Base-by-base conservation (phyloP, 1,284 basidiomycete species). In the Tranzscheliella williamsii region DNA sequence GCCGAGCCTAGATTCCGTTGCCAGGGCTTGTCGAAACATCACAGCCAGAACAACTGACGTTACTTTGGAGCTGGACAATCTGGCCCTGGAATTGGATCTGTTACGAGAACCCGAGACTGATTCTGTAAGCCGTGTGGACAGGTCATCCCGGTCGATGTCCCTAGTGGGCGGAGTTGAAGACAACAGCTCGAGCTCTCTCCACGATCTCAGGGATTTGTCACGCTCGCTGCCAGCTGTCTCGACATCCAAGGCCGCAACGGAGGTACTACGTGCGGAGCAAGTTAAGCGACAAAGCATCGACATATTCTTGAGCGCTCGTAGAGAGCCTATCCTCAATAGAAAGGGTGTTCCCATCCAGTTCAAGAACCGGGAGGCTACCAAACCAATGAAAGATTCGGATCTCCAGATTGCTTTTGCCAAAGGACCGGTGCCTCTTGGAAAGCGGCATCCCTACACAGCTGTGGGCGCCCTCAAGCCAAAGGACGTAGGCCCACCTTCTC, bases 1-100 rank as follows among this genome's bases (percentile, higher is more conserved):
- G 6, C 90, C 91, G 0, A 86, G 88, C 9, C 78, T 93, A 36
- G 90, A 91, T 69, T 87, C 88, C 0, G 84, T 93, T 67, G 86
- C 88, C 56, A 84, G 90, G 22, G 88, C 89, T 0, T 88, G 87
- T 65, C 84, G 87, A 37, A 92, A 92, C 75, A 89, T 93, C 58
- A 87, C 88, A 38, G 66, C 71, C 8, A 78, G 78, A 12, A 79
- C 81, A 42, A 81, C 83, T 24, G 84, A 86, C 52, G 86, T 88
- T 75, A 79, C 81, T 1, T 78, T 81, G 33, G 85, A 87, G 26
- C 79, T 91, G 23, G 80, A 83, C 20, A 76, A 79, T 3, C 81
- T 91, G 17, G 78, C 83, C 1, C 73, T 81, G 20, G 83, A 86
- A 26, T 77, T 89, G 16, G 79, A 83, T 29, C 42, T 68, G 20